Conservation (phyloP, 1,284 basidiomycete species). For the Vanrija sp. region DNA sequence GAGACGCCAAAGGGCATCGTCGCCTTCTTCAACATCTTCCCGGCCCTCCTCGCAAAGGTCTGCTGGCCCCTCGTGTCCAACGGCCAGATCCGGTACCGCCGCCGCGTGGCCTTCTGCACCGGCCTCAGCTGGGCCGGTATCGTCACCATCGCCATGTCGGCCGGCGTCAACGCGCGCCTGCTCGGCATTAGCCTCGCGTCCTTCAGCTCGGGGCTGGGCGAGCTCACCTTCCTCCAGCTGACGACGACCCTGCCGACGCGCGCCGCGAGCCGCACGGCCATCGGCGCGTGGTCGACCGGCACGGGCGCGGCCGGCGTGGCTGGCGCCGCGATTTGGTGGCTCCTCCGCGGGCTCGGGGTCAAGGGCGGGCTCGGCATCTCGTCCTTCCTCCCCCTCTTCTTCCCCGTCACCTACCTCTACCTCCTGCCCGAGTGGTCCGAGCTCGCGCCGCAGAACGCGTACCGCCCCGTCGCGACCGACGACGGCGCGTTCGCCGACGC, state of each 20-base stretch:
- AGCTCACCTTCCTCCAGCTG: conserved; percentile 89
- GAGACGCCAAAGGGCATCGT: conserved; percentile 85
- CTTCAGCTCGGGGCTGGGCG: conserved; percentile 87
- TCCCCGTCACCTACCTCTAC: conserved; percentile 68
- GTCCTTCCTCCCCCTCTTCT: conserved; percentile 65
- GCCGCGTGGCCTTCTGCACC: conserved; percentile 71
- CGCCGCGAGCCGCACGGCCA: conserved; percentile 45
- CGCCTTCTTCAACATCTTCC: conserved; percentile 84
- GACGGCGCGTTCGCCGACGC: no score
- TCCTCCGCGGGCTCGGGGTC: conserved; percentile 80
- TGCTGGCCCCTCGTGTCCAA: conserved; percentile 88
- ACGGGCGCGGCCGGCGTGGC: conserved; percentile 92
- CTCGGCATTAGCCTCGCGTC: conserved; percentile 85
- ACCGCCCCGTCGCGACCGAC: conserved; percentile 30
- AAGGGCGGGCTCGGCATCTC: conserved; percentile 75
- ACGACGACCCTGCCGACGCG: conserved; percentile 62
- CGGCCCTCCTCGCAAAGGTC: conserved; percentile 75
- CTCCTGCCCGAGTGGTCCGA: conserved; percentile 58
- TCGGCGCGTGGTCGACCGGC: conserved; percentile 76
- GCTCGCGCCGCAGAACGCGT: conserved; percentile 13
- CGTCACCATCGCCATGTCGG: conserved; percentile 74
- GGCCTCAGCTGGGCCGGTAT: conserved; percentile 71
- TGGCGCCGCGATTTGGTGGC: conserved; percentile 93
- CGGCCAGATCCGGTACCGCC: conserved; percentile 72
- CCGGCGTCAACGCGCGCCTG: conserved; percentile 65